A percentile compares a stretch with the other conserved stretches of the same genome.
Conservation (phyloP, 345 rosid species). For the Raphanus sativus region DNA sequence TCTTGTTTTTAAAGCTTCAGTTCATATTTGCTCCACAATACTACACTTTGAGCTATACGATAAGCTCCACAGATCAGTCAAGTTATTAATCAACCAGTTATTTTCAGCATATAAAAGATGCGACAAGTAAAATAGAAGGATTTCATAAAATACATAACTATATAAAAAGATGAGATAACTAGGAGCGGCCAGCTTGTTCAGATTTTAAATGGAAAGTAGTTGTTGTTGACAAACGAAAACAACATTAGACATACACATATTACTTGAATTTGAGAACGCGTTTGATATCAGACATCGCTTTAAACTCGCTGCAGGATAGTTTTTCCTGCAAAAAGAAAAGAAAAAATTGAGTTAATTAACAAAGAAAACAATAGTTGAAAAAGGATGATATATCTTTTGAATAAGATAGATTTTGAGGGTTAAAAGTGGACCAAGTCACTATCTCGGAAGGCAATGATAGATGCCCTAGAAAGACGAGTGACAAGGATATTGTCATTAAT, state of each 20-base stretch:
- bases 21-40: too few relatives aligned
- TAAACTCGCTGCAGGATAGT: neutral
- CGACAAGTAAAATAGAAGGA: too few relatives aligned
- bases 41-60: too few relatives aligned
- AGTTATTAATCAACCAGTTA: too few relatives aligned
- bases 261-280: neutral
- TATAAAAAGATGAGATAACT: too few relatives aligned
- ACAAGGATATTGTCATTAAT: neutral
- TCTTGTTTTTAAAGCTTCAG: too few relatives aligned
- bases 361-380: neutral
- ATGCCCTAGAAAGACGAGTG: neutral
- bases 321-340: neutral
- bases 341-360: neutral
- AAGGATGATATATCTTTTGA: neutral
- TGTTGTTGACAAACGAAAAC: neutral
- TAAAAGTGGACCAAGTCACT: neutral
- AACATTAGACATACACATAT: neutral
- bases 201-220: neutral
- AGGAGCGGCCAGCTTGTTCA: neutral
- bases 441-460: neutral
- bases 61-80: too few relatives aligned
- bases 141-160: too few relatives aligned
- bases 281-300: neutral
- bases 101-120: too few relatives aligned
- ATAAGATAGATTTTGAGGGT: neutral